Conservation (phyloP, 2,329 filamentous ascomycete species). For the Stachybotrys chlorohalonatus region DNA sequence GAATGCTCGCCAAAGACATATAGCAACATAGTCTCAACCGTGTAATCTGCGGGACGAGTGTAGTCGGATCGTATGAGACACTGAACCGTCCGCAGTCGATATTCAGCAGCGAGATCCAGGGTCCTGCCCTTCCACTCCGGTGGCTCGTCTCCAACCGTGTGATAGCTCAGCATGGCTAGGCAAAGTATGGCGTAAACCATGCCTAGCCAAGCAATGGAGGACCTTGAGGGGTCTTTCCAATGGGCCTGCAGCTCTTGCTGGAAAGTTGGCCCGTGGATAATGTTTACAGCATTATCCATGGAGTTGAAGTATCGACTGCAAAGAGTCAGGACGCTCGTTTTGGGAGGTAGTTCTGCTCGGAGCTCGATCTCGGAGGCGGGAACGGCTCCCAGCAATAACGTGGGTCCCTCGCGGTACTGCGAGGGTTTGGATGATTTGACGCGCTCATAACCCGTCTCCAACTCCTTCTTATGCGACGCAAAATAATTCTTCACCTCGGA, state of each 20-base stretch:
- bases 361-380: slow-evolving; percentile 68
- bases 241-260: slow-evolving; percentile 57
- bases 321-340: slow-evolving; percentile 73
- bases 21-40: slow-evolving; percentile 68
- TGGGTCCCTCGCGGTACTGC: slow-evolving; percentile 54
- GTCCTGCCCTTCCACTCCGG: slow-evolving; percentile 64
- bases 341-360: slow-evolving; percentile 68
- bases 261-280: slow-evolving; percentile 80
- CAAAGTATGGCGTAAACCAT: slow-evolving; percentile 69
- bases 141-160: slow-evolving; percentile 71
- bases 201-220: slow-evolving; percentile 69
- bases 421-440: slow-evolving; percentile 60
- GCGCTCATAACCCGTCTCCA: slow-evolving; percentile 71
- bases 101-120: slow-evolving; percentile 52
- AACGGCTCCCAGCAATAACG: slow-evolving; percentile 69
- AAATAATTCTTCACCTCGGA: slow-evolving; percentile 93
- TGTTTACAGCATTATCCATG: slow-evolving; percentile 58
- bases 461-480: slow-evolving; percentile 73
- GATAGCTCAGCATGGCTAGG: slow-evolving; percentile 69
- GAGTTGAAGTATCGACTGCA: slow-evolving; percentile 89
- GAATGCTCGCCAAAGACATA: slow-evolving; percentile 71
- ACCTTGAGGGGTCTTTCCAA: slow-evolving; percentile 65
- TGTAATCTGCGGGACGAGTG: slow-evolving; percentile 63
- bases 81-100: slow-evolving; percentile 65
- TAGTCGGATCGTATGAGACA: slow-evolving; percentile 70